Conservation (phyloP, 2,329 filamentous ascomycete genomes). For the Fusarium virguliforme region DNA sequence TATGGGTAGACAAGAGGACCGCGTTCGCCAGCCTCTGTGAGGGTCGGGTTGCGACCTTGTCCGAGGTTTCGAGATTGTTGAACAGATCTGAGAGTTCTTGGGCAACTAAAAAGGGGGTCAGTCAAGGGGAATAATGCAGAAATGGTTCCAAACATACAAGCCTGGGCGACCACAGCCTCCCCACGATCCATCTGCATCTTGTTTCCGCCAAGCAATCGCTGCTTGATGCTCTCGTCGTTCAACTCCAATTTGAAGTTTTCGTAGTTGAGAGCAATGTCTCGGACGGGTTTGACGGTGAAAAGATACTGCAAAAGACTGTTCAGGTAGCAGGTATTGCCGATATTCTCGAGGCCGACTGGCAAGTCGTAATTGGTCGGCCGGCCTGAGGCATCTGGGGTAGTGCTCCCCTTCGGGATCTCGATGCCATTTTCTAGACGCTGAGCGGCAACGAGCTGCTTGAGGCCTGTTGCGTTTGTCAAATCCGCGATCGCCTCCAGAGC, state of each 20-base stretch:
- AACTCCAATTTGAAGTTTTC: conserved; percentile 79
- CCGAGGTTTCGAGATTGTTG: conserved; percentile 76
- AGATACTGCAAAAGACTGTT: conserved; percentile 98
- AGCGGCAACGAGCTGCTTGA: conserved; percentile 51
- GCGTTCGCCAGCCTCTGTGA: conserved; percentile 85
- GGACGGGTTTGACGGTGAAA: conserved; percentile 87
- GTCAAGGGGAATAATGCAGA: conserved; percentile 46
- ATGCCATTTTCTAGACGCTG: conserved; percentile 49
- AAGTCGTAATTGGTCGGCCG: conserved; percentile 64
- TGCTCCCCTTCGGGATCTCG: conserved; percentile 29
- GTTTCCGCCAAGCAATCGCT: conserved; percentile 82
- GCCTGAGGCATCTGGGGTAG: background rate
- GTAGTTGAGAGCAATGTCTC: conserved; percentile 85
- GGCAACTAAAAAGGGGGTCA: conserved; percentile 70
- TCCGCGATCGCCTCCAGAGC: conserved; percentile 57
- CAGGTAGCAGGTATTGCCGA: conserved; percentile 97
- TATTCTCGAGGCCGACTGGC: conserved; percentile 91
- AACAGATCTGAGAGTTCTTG: conserved; percentile 81
- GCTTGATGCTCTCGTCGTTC: conserved; percentile 73
- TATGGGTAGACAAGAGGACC: conserved; percentile 74
- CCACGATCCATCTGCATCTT: conserved; percentile 66
- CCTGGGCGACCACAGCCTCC: conserved; percentile 77
- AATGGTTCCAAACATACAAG: conserved; percentile 74
- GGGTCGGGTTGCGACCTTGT: conserved; percentile 76
- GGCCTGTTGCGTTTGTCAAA: conserved; percentile 50